Conservation (phyloP, 169 alveolate species). For the Plasmodium vinckei region DNA sequence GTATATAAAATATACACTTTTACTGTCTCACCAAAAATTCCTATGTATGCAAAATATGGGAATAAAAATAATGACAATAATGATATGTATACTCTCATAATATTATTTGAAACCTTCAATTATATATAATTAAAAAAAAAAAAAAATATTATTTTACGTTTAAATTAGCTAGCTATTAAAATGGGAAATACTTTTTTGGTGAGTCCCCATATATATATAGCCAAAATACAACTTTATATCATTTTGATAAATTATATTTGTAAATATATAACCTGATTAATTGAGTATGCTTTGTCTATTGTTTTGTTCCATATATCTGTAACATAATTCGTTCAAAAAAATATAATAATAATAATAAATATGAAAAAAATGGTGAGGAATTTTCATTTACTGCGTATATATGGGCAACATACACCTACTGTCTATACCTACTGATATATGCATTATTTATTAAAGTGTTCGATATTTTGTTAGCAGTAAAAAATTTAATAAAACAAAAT, state of each 20-base stretch:
- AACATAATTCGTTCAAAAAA: not conserved
- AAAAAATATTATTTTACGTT: not conserved
- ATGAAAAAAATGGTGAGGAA: not conserved
- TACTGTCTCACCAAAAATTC: conserved; percentile 58
- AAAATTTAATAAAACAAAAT: not conserved
- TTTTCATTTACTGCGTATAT: too few relatives aligned
- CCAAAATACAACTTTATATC: too few relatives aligned
- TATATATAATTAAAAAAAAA: not conserved
- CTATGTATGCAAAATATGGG: conserved; percentile 52
- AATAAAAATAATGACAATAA: conserved; percentile 22
- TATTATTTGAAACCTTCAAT: conserved; percentile 39
- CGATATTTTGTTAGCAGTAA: too few relatives aligned
- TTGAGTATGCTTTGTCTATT: conserved; percentile 67
- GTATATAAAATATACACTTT: not conserved
- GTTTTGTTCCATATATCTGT: conserved; percentile 66
- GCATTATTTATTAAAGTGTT: not conserved
- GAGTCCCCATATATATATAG: too few relatives aligned
- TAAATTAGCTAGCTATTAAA: too few relatives aligned
- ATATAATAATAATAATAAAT: not conserved
- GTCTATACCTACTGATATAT: not conserved
- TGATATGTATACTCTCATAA: conserved; percentile 54
- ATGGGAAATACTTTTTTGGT: too few relatives aligned
- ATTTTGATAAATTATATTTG: too few relatives aligned
- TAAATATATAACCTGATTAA: conserved; percentile 51
- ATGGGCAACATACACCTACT: too few relatives aligned